Conservation (phyloP, 495 filamentous ascomycete species). For the Penicillium steckii region DNA sequence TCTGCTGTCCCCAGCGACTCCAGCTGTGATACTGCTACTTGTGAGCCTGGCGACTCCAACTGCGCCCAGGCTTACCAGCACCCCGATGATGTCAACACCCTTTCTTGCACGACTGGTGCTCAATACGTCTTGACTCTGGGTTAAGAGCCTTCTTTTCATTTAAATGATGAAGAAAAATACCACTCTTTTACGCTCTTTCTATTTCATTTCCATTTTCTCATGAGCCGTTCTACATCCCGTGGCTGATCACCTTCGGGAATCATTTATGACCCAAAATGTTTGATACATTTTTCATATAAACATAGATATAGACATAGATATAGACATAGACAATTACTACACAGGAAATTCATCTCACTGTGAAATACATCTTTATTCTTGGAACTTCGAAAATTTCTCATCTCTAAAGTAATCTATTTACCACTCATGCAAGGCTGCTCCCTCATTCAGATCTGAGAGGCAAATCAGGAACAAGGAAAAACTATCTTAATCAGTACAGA, state of each 20-base stretch:
- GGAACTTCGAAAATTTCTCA: not conserved
- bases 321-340: constrained; percentile 3
- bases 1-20: constrained; percentile 19
- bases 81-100: constrained; percentile 34
- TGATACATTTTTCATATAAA: not conserved
- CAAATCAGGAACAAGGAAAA: too few species aligned
- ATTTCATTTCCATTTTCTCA: not conserved
- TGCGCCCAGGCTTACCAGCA: constrained; percentile 33
- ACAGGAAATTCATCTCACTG: not conserved
- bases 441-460: not conserved
- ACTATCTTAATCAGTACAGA: too few species aligned
- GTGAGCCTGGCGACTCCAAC: constrained; percentile 24
- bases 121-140: constrained; percentile 31
- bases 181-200: not conserved
- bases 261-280: not conserved
- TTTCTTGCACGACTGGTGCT: constrained; percentile 23
- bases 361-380: not conserved
- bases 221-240: not conserved
- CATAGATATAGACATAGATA: not conserved
- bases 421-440: not conserved
- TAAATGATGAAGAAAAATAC: not conserved
- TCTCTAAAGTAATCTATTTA: not conserved
- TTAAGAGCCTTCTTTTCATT: constrained; percentile 4
- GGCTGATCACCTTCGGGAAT: not conserved
- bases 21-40: constrained; percentile 25